Evolutionary conservation across 106 monocot species (phyloP).

Genomic region (Platanthera guangdongensis): DNA sequence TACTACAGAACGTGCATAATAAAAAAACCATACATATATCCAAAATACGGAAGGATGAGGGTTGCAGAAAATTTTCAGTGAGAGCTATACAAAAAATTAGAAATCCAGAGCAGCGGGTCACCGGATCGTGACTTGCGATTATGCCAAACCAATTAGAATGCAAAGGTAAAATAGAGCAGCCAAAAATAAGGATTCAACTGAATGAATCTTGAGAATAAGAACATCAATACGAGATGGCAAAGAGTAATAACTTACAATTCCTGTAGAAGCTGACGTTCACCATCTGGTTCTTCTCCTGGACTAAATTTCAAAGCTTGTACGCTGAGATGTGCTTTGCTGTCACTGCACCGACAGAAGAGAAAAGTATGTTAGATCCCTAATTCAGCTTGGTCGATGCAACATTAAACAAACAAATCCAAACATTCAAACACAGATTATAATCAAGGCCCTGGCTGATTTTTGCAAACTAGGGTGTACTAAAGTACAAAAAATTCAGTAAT

Average conservation of each 20-base stretch:
- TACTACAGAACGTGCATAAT: neutral
- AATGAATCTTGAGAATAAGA: neutral
- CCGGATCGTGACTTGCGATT: neutral
- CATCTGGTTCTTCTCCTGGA: constrained; percentile 11
- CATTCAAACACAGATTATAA: too few species aligned
- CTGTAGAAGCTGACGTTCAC: constrained; percentile 34
- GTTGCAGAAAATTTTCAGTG: too few species aligned
- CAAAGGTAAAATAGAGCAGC: neutral
- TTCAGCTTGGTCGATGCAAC: too few species aligned
- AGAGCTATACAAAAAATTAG: neutral
- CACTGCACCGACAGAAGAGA: too few species aligned
- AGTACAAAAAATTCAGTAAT: too few species aligned
- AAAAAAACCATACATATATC: neutral
- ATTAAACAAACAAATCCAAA: too few species aligned
- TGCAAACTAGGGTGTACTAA: too few species aligned
- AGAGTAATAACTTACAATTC: neutral
- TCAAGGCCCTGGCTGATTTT: too few species aligned
- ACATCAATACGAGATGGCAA: neutral
- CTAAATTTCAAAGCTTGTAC: too few species aligned
- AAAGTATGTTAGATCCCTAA: too few species aligned
- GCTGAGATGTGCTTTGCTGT: too few species aligned
- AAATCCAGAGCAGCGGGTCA: neutral
- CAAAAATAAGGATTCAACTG: neutral
- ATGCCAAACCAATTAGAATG: neutral
- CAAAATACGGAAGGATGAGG: neutral